Evolutionary conservation across 352 stramenopile genomes (phyloP).

Genomic region (Pythium folliculosum): DNA sequence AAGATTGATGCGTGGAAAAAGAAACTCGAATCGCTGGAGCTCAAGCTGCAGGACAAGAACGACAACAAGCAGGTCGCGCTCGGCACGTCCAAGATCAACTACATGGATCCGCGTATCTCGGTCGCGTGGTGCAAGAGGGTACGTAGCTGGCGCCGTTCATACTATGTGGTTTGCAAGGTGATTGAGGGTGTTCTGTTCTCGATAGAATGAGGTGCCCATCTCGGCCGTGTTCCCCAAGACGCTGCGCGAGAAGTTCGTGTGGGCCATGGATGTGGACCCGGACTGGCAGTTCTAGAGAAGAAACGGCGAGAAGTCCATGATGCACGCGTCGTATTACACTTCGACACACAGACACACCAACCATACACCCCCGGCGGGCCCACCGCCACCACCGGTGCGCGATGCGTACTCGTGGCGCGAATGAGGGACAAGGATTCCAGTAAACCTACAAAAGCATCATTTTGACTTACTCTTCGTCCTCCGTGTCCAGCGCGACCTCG

Average conservation of each 20-base stretch:
- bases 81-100: conserved; percentile 99
- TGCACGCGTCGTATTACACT: neutral
- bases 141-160: conserved; percentile 76
- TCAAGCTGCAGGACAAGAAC: conserved; percentile 97
- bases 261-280: conserved; percentile 97
- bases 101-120: conserved; percentile 99
- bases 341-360: neutral
- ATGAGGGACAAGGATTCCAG: neutral
- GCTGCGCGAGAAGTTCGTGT: conserved; percentile 99
- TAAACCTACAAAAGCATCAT: neutral
- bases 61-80: conserved; percentile 99
- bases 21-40: conserved; percentile 90
- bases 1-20: conserved; percentile 94
- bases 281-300: conserved; percentile 93
- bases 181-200: neutral
- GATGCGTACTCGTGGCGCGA: neutral
- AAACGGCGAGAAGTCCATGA: neutral
- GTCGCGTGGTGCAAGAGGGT: conserved; percentile 99
- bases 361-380: neutral
- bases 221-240: conserved; percentile 98
- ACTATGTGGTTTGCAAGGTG: no score
- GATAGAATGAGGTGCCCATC: conserved; percentile 95
- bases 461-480: no score
- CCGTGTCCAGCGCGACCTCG: conserved; percentile 7
- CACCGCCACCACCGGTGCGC: neutral